Conservation (phyloP, 768 basidiomycete species). For the Cyclocybe cylindracea region DNA sequence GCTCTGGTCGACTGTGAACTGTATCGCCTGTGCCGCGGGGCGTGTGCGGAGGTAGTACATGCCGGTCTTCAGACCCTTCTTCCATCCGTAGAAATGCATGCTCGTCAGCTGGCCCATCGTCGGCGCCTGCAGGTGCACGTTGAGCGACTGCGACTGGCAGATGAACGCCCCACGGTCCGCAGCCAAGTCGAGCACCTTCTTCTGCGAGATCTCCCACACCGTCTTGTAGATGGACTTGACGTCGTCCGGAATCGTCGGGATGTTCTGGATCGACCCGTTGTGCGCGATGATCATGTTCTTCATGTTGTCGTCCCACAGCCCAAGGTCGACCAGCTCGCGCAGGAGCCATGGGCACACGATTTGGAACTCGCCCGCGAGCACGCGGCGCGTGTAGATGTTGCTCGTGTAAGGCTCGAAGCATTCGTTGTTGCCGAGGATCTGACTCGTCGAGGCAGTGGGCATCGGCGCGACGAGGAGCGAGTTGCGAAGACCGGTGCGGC, state of each 20-base stretch:
- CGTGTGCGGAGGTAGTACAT: slow-evolving; percentile 97
- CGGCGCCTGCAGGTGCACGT: slow-evolving; percentile 89
- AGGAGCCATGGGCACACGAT: slow-evolving; percentile 98
- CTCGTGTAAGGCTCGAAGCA: slow-evolving; percentile 99
- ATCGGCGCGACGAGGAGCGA: slow-evolving; percentile 93
- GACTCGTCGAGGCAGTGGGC: slow-evolving; percentile 98
- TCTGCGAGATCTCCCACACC: slow-evolving; percentile 99
- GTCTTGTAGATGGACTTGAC: slow-evolving; percentile 99
- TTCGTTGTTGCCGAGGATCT: slow-evolving; percentile 97
- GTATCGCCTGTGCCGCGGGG: slow-evolving; percentile 93
- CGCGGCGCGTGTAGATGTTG: slow-evolving; percentile 98
- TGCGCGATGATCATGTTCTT: slow-evolving; percentile 99
- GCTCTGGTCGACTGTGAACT: slow-evolving; percentile 93
- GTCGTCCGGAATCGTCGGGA: slow-evolving; percentile 84
- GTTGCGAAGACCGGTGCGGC: slow-evolving; percentile 80
- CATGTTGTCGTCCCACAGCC: slow-evolving; percentile 98
- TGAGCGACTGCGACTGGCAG: slow-evolving; percentile 93
- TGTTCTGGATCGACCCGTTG: slow-evolving; percentile 86
- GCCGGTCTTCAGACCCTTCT: slow-evolving; percentile 98
- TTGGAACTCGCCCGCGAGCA: slow-evolving; percentile 99
- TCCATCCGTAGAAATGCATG: slow-evolving; percentile 99
- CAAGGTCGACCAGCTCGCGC: slow-evolving; percentile 94
- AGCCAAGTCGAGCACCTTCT: slow-evolving; percentile 96
- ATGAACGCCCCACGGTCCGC: slow-evolving; percentile 99
- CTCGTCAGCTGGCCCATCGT: slow-evolving; percentile 90